A percentile compares a stretch with the other conserved stretches of the same genome.
Conservation (phyloP, 75 land plant genomes). For the Pinus taeda region DNA sequence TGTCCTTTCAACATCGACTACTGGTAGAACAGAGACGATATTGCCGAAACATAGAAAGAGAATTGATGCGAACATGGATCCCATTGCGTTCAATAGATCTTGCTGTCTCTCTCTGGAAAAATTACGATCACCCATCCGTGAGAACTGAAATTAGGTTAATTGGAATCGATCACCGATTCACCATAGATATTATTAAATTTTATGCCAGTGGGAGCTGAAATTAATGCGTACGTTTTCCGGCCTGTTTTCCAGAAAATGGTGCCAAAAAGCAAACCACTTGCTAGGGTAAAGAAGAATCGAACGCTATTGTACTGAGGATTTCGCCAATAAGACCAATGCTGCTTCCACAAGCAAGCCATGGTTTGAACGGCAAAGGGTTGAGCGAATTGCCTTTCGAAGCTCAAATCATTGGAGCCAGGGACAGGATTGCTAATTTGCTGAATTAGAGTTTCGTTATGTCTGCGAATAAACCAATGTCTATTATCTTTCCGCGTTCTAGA, state of each 20-base stretch:
- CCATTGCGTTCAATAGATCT: neutral
- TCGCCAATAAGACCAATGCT: constrained; percentile 47
- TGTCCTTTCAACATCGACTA: constrained; percentile 38
- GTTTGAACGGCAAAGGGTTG: constrained; percentile 29
- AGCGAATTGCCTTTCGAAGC: constrained; percentile 26
- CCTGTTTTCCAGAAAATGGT: constrained; percentile 39
- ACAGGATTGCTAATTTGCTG: constrained; percentile 18
- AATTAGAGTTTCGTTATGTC: constrained; percentile 28
- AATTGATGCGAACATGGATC: constrained; percentile 5
- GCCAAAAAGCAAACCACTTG: constrained; percentile 23
- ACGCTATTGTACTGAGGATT: constrained; percentile 33
- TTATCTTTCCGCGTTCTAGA: no score
- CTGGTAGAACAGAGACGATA: constrained; percentile 35
- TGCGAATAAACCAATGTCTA: neutral
- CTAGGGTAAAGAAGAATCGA: constrained; percentile 25
- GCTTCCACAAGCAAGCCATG: constrained; percentile 52
- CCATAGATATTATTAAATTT: no score
- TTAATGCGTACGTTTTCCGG: constrained; percentile 19
- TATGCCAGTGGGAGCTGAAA: constrained; percentile 6
- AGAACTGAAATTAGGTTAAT: no score
- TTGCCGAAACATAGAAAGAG: constrained; percentile 33
- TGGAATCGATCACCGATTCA: no score
- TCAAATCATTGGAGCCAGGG: constrained; percentile 23
- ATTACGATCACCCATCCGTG: no score
- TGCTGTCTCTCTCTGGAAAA: neutral